Base-by-base conservation (phyloP, 2,329 filamentous ascomycete species). In the Colletotrichum viniferum region DNA sequence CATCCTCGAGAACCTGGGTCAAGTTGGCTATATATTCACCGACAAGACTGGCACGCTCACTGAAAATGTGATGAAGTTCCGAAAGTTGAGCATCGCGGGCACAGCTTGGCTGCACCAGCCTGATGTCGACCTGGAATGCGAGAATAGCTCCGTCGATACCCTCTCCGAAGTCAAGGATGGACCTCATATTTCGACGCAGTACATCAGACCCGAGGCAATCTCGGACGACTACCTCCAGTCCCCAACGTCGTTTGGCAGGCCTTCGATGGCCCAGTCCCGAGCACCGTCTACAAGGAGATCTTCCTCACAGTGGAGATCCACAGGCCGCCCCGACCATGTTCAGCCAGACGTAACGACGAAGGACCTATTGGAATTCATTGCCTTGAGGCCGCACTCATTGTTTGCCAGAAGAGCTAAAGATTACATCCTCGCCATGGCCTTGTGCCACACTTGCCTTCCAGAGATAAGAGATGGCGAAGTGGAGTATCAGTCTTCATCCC, bases 1-100 rank as follows among this genome's bases (percentile, higher is more conserved):
- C 1, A 98, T 98, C 81, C 93, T 98, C 75, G 96, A 98, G 81
- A 96, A 98, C 80, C 88, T 98, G 1, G 96, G 96, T 1, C 96
- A 98, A 85, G 92, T 98, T 75, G 95, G 90, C 78, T 97, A 97
- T 80, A 91, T 98, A 24, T 98, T 98, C 80, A 97, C 95, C 0
- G 96, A 98, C 83, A 98, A 98, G 86, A 98, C 96, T 0, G 96
- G 96, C 3, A 98, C 96, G 0, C 87, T 98, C 78, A 98, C 96
- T 2, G 96, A 98, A 79, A 98, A 98, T 78, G 89, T 95, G 13
- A 98, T 98, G 96, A 95, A 95, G 77, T 98, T 98, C 82, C 93
- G 96, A 58, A 98, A 97, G 82, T 90, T 98, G 84, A 98, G 94
- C 79, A 92, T 98, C 36, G 96, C 95, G 4, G 96, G 96, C 8